phyloP scores from a whole-genome alignment of 371 early-diverging fungal species.

The Zancudomyces culisetae region DNA sequence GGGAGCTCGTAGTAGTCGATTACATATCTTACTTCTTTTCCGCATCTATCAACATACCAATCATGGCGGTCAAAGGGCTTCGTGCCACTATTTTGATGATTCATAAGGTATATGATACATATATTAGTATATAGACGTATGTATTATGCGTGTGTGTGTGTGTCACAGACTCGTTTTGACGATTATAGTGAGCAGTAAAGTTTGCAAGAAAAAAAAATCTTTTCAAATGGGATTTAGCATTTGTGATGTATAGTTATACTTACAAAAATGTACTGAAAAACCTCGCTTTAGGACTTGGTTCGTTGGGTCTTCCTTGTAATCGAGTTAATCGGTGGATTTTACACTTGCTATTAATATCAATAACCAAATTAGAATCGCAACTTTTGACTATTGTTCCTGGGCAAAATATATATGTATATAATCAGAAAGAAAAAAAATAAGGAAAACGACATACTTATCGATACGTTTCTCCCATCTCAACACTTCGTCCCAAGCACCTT shows the following conservation, averaged over 20 bases:
- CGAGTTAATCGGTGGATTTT: constrained; percentile 43
- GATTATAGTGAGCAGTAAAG: too few species aligned
- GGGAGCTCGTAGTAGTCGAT: constrained; percentile 82
- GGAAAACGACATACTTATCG: constrained; percentile 21
- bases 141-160: too few species aligned
- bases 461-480: constrained; percentile 62
- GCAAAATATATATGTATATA: too few species aligned
- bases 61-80: constrained; percentile 96
- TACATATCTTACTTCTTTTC: constrained; percentile 76
- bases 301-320: constrained; percentile 64
- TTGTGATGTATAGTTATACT: too few species aligned
- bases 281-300: constrained; percentile 56
- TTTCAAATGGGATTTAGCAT: too few species aligned
- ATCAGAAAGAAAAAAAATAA: too few species aligned
- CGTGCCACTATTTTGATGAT: constrained; percentile 44
- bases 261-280: constrained; percentile 29
- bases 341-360: background rate
- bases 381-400: too few species aligned
- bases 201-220: too few species aligned
- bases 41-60: constrained; percentile 92
- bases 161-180: too few species aligned
- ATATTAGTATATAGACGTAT: too few species aligned
- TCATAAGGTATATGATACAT: too few species aligned
- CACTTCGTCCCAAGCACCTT: constrained; percentile 84
- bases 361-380: background rate